Percentiles rank a stretch among this genome's conserved stretches.
phyloP scores from a whole-genome alignment of 1,139 yeast genomes.

The Citeromyces siamensis region DNA sequence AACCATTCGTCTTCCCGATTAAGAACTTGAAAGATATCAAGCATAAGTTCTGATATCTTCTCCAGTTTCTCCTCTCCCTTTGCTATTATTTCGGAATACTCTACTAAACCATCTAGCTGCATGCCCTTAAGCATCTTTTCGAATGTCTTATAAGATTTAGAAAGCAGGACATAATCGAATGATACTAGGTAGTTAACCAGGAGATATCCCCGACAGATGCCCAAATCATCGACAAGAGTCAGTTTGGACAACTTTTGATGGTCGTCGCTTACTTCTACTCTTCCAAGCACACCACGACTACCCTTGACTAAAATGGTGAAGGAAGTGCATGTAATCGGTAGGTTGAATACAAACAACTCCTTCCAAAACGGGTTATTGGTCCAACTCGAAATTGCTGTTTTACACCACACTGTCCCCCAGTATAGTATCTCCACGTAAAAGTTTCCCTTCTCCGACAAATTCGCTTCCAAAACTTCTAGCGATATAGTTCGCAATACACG shows the following conservation, averaged over 20 bases:
- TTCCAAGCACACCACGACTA: slow-evolving; percentile 26
- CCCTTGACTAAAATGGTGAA: slow-evolving; percentile 39
- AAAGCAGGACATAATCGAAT: slow-evolving; percentile 50
- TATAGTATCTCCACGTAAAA: slow-evolving; percentile 50
- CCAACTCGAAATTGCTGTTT: slow-evolving; percentile 46
- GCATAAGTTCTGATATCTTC: slow-evolving; percentile 35
- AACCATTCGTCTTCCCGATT: slow-evolving; percentile 61
- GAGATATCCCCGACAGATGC: slow-evolving; percentile 37
- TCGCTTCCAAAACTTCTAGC: slow-evolving; percentile 60
- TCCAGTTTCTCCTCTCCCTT: slow-evolving; percentile 35
- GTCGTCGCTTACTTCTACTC: slow-evolving; percentile 31
- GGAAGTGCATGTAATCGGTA: slow-evolving; percentile 41
- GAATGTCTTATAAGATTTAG: slow-evolving; percentile 42
- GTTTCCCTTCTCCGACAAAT: slow-evolving; percentile 19
- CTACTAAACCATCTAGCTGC: slow-evolving; percentile 36
- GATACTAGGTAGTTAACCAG: slow-evolving; percentile 39
- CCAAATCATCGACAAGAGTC: not conserved
- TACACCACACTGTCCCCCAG: slow-evolving; percentile 62
- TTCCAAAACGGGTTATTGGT: slow-evolving; percentile 60
- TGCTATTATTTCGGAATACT: slow-evolving; percentile 27
- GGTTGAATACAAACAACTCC: slow-evolving; percentile 45
- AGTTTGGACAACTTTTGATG: slow-evolving; percentile 15
- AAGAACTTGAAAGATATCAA: slow-evolving; percentile 56
- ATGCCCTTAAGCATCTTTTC: slow-evolving; percentile 45
- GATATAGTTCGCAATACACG: slow-evolving; percentile 43